A percentile compares a stretch with the other conserved stretches of the same genome.
Conservation (phyloP, 2,329 filamentous ascomycete species). For the Chrysoporthe austroafricana region DNA sequence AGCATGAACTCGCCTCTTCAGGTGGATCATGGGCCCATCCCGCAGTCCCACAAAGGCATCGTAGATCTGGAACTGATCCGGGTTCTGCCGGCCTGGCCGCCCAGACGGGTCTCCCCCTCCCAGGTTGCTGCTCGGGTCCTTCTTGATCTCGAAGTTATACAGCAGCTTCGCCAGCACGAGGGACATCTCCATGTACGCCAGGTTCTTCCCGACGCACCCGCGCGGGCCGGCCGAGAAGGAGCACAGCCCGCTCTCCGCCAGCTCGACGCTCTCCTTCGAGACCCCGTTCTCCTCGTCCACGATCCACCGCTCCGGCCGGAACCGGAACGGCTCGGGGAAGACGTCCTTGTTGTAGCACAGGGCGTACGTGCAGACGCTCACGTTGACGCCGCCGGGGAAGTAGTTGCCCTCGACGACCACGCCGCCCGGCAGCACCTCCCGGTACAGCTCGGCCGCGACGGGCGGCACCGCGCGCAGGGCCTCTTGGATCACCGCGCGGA, state of each 20-base stretch:
- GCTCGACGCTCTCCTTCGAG: slow-evolving; percentile 5
- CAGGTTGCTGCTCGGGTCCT: background rate
- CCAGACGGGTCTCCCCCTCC: slow-evolving; percentile 14
- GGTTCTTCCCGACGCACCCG: slow-evolving; percentile 19
- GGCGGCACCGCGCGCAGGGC: slow-evolving; percentile 33
- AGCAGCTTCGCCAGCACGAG: slow-evolving; percentile 17
- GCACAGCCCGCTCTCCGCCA: slow-evolving; percentile 8
- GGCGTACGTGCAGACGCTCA: slow-evolving; percentile 3
- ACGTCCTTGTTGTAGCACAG: slow-evolving; percentile 19
- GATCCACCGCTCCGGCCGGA: slow-evolving; percentile 19
- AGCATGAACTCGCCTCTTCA: background rate
- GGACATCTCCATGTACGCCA: slow-evolving; percentile 20
- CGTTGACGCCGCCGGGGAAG: slow-evolving; percentile 14
- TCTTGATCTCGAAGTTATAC: slow-evolving; percentile 12
- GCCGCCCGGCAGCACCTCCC: slow-evolving; percentile 12
- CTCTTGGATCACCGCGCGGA: slow-evolving; percentile 35
- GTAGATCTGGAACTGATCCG: slow-evolving; percentile 9
- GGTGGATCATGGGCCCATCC: slow-evolving; percentile 16
- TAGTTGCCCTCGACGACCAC: slow-evolving; percentile 11
- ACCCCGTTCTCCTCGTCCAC: slow-evolving; percentile 10
- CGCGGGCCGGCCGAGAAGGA: slow-evolving; percentile 17
- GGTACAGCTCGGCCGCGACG: background rate
- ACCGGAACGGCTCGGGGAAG: slow-evolving; percentile 17
- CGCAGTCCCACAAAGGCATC: slow-evolving; percentile 13
- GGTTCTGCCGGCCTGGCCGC: slow-evolving; percentile 6